Evolutionary conservation across 192 early-diverging fungal species (phyloP), one percentile per base, ranked within the genome.

Genomic region (Podila minutissima): DNA sequence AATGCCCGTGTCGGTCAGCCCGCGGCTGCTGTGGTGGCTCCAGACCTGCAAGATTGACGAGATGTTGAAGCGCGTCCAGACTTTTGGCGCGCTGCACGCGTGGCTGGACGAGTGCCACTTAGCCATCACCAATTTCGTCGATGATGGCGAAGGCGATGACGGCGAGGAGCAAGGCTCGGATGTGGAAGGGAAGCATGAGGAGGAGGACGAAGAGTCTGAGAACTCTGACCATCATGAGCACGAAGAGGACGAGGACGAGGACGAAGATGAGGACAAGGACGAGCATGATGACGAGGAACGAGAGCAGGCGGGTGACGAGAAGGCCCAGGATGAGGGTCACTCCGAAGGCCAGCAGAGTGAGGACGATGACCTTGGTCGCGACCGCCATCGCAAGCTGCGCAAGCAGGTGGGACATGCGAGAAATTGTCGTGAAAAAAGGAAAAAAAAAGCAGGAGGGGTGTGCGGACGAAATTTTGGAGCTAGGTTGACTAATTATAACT

Each of bases 201-300:
- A 79, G 35, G 59, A 62, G 3, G 61, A 68, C 10, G 58, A 69
- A 24, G 57, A 81, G 57, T 70, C 50, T 19, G 76, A 72, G 9
- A 65, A 71, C 6, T 50, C 65, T 20, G 71, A 81, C 12, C 66
- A 81, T 5, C 49, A 81, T 46, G 71, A 66, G 13, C 37, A 69
- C 6, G 77, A 81, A 0, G 77, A 73, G 6, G 71, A 81, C 0
- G 77, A 81, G 0, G 71, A 65, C 7, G 77, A 64, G 3, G 71
- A 64, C 2, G 70, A 72, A 9, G 70, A 69, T 0, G 76, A 64
- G 13, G 66, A 73, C 2, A 64, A 81, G 22, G 31, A 66, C 20
- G 77, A 67, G 4, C 59, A 73, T 41, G 77, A 73, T 28, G 70
- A 79, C 3, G 76, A 72, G 6, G 76, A 72, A 59, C 71, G 48